These are phyloP conservation scores for Rhododendron williamsianum DNA, from an alignment of 148 eudicot species.

Conservation along the genomic window DNA sequence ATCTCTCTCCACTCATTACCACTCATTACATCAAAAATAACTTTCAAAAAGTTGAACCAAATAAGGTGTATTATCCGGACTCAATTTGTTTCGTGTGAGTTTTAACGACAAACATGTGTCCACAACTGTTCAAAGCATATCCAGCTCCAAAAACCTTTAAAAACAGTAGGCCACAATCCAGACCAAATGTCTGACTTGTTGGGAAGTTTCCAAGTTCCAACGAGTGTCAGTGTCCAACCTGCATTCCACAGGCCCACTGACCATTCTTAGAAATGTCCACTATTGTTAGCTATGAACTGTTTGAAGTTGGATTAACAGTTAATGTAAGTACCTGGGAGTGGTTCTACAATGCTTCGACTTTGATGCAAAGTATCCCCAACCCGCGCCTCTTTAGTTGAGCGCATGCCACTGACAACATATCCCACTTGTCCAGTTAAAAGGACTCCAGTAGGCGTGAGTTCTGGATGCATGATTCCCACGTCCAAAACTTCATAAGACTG, in stretches of 20 bases:
- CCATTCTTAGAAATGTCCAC: not conserved
- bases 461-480: conserved; percentile 98
- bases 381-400: conserved; percentile 94
- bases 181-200: not conserved
- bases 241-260: not conserved
- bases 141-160: not conserved
- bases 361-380: conserved; percentile 88
- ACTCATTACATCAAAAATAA: no score
- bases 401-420: conserved; percentile 93
- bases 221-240: not conserved
- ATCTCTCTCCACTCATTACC: no score
- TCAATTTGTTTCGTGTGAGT: not conserved
- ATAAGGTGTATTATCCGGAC: not conserved
- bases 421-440: conserved; percentile 97
- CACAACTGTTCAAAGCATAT: not conserved
- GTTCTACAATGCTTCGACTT: conserved; percentile 51
- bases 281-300: not conserved
- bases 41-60: no score
- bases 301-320: not conserved
- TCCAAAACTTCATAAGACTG: conserved; percentile 82
- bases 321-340: conserved; percentile 70
- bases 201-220: not conserved
- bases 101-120: not conserved
- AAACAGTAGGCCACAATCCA: not conserved
- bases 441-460: conserved; percentile 76